Base-by-base conservation (phyloP, 345 rosid species). In the Salix arbutifolia region DNA sequence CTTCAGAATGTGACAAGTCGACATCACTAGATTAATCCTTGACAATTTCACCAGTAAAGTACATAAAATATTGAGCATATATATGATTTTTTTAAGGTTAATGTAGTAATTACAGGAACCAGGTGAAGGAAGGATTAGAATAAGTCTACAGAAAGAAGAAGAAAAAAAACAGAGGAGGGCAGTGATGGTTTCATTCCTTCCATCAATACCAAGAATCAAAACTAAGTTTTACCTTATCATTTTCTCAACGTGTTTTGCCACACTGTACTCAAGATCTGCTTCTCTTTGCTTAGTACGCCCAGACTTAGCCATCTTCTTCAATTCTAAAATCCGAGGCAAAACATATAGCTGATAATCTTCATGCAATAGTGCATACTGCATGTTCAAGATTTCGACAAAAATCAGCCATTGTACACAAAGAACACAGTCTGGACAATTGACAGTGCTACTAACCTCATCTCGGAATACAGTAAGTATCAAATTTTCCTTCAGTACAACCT, bases 231-330 rank as follows among this genome's bases (percentile, higher is more conserved):
- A 91, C 97, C 96, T 89, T 85, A 96, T 88, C 99, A 96, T 96
- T 87, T 91, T 94, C 89, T 93, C 97, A 78, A 96, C 99, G 85
- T 96, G 98, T 82, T 96, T 96, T 67, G 99, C 99, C 83, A 96
- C 97, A 79, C 97, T 94, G 85, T 96, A 96, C 77, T 94, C 98
- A 76, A 94, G 79, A 83, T 94, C 98, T 67, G 97, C 97, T 86
- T 96, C 99, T 81, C 91, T 96, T 84, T 90, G 96, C 82, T 92
- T 96, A 52, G 95, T 83, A 62, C 99, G 94, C 10, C 99, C 99
- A 76, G 98, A 87, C 84, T 96, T 96, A 74, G 98, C 99, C 98
- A 96, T 91, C 89, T 89, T 96, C 88, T 93, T 96, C 26, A 98
- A 96, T 80, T 96, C 98, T 77, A 91, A 83, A 78, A 96, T 90